Base-by-base conservation (phyloP, 257 asterid species). In the Cynanchum wilfordii region DNA sequence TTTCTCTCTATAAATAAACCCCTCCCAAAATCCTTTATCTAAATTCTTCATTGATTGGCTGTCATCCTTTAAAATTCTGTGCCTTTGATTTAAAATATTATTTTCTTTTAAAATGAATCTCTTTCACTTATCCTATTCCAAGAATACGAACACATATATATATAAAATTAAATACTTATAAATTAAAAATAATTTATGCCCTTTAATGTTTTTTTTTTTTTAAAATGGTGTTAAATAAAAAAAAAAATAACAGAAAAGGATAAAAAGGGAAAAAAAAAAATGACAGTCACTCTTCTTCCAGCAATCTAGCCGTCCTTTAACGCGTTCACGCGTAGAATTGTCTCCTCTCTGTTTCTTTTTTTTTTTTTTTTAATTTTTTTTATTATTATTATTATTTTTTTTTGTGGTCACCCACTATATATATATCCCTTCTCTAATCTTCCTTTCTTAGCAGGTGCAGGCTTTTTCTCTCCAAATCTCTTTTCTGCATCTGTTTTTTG, bases 271-370 rank as follows among this genome's bases (percentile, higher is more conserved):
- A 50, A 6, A 33, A 36, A 3, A 16, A 52, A 36, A 22, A 40
- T 59, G 33, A 59, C 50, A n/a, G 20, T 20, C 40, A 15, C 66
- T 30, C 51, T 58, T 47, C 25, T 30, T 52, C 42, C 50, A 75
- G 79, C 78, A 80, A 68, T 77, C 78, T 79, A 72, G 83, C 86
- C 78, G 78, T 78, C 75, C 69, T 70, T 81, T 75, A 75, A 84
- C 92, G 87, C 89, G 86, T 85, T 82, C 85, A 84, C 89, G 87
- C 84, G 84, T 82, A 62, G 42, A 68, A 50, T 79, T 77, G 80
- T 58, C 52, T 63, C 54, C 52, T 36, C 16, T 71, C 17, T 20
- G 69, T 36, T 16, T 7, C 0, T 5, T 38, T 30, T 30, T 30
- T 30, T 1, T 30, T 30, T 30, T 30, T 30, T 33, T 33, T n/a